Conservation (phyloP, 2,329 filamentous ascomycete species). For the Moelleriella libera region DNA sequence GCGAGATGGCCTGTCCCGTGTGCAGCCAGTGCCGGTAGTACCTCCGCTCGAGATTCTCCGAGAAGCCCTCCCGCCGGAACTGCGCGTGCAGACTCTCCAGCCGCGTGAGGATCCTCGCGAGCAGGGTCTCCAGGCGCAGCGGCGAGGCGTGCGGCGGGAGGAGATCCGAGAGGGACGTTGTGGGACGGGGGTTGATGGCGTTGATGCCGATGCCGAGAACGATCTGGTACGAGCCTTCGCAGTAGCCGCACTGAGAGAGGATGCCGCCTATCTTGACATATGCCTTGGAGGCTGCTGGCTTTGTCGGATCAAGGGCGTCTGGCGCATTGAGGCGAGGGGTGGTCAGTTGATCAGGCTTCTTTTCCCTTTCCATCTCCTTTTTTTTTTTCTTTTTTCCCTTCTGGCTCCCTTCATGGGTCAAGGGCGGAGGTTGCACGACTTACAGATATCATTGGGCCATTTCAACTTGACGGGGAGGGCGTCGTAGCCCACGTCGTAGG, state of each 20-base stretch:
- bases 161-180: slow-evolving; percentile 70
- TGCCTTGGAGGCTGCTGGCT: slow-evolving; percentile 26
- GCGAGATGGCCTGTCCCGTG: slow-evolving; percentile 52
- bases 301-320: slow-evolving; percentile 53
- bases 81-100: slow-evolving; percentile 65
- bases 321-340: background rate
- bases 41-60: slow-evolving; percentile 51
- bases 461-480: slow-evolving; percentile 74
- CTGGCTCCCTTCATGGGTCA: background rate
- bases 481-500: slow-evolving; percentile 64
- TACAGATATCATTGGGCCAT: slow-evolving; percentile 94
- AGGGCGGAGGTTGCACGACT: slow-evolving; percentile 11
- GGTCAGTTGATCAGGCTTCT: background rate
- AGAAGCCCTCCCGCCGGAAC: slow-evolving; percentile 68
- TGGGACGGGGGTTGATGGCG: slow-evolving; percentile 68
- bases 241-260: slow-evolving; percentile 77
- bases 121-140: slow-evolving; percentile 63
- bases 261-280: slow-evolving; percentile 93
- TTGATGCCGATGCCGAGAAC: slow-evolving; percentile 83
- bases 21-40: slow-evolving; percentile 87
- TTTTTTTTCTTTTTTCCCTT: background rate
- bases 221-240: slow-evolving; percentile 62
- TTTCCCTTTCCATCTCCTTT: background rate
- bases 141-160: slow-evolving; percentile 36
- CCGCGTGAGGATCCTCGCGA: slow-evolving; percentile 64